phyloP scores from a whole-genome alignment of 352 stramenopile species.

The Pythium apleroticum region DNA sequence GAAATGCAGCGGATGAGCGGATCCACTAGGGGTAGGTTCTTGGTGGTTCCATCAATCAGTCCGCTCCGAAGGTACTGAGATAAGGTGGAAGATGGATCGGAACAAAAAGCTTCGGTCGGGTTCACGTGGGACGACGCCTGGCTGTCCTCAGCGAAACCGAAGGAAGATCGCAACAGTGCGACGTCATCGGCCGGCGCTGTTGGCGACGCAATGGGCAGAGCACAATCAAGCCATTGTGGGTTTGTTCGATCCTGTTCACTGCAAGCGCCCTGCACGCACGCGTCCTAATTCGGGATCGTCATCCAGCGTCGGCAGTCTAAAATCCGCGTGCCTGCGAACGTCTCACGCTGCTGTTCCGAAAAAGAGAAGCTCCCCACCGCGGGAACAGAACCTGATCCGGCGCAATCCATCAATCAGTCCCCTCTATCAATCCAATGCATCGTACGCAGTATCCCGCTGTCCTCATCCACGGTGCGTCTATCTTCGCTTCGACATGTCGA shows the following conservation, averaged over 20 bases:
- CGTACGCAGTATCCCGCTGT: slow-evolving; percentile 17
- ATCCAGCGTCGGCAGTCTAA: background rate
- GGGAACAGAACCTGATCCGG: background rate
- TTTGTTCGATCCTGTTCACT: background rate
- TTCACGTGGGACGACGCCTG: slow-evolving; percentile 12
- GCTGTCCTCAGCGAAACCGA: background rate
- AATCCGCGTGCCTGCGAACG: background rate
- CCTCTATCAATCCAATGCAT: background rate
- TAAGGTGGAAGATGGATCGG: background rate
- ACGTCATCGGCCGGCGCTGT: background rate
- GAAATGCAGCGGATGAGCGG: background rate
- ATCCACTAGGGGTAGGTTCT: slow-evolving; percentile 1
- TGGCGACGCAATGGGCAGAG: background rate
- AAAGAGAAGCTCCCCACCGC: background rate
- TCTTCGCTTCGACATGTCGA: background rate
- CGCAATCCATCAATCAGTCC: background rate
- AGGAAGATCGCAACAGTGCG: slow-evolving; percentile 12
- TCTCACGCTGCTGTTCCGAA: slow-evolving; percentile 3
- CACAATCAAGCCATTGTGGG: background rate
- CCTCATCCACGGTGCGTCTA: slow-evolving; percentile 29
- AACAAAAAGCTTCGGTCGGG: slow-evolving; percentile 3
- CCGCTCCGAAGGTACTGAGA: slow-evolving; percentile 10
- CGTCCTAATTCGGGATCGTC: no score
- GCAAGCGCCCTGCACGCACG: no score
- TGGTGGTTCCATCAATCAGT: background rate